Percentiles rank a stretch among this genome's conserved stretches.
Evolutionary conservation across 148 eudicot genomes (phyloP).

Genomic region (Persicaria tinctoria): DNA sequence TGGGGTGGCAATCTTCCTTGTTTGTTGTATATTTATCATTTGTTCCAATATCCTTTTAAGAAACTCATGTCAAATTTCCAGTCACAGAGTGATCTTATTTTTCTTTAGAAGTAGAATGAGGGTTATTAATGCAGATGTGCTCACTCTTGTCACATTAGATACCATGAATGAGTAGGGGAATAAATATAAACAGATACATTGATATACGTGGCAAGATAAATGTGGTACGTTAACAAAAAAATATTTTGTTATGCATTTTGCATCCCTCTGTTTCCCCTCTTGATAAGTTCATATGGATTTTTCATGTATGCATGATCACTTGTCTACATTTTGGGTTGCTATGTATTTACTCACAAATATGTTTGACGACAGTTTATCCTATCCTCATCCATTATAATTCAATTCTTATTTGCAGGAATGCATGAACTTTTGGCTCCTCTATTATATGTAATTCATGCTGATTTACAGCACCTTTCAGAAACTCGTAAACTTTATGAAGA

Average conservation of each 20-base stretch:
- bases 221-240: not conserved
- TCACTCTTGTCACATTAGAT: not conserved
- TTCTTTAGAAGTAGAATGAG: conserved; percentile 3
- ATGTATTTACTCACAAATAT: not conserved
- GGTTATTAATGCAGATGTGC: not conserved
- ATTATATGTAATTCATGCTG: conserved; percentile 77
- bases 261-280: not conserved
- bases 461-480: conserved; percentile 62
- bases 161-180: not conserved
- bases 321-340: not conserved
- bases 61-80: not conserved
- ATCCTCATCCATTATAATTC: not conserved
- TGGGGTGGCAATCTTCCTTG: not conserved
- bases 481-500: conserved; percentile 65
- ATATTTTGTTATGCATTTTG: not conserved
- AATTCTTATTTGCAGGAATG: conserved; percentile 57
- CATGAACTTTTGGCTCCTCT: conserved; percentile 95
- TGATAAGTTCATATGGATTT: not conserved
- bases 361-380: not conserved
- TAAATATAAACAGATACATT: not conserved
- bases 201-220: not conserved
- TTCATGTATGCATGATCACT: not conserved
- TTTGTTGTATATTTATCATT: not conserved
- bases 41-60: not conserved
- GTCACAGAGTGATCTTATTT: not conserved